These are phyloP conservation scores for Amaranthus hypochondriacus DNA, from an alignment of 148 eudicot genomes.

Conservation along the genomic window DNA sequence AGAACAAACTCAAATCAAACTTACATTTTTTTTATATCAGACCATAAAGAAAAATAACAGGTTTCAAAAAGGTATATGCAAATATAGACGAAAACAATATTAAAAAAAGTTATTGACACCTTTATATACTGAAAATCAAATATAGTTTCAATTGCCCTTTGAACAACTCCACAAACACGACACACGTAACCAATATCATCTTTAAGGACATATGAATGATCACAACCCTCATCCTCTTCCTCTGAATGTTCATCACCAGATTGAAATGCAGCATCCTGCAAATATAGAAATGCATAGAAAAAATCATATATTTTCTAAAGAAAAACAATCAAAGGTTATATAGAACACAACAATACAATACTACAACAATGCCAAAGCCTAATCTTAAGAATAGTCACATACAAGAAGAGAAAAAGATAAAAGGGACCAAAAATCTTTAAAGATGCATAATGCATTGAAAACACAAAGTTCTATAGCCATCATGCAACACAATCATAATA, in stretches of 20 bases:
- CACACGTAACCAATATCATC: constrained; percentile 94
- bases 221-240: constrained; percentile 73
- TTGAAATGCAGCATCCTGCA: constrained; percentile 50
- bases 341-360: too few species aligned
- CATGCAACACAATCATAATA: neutral
- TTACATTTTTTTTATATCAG: neutral
- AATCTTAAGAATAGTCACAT: neutral
- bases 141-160: constrained; percentile 70
- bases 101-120: constrained; percentile 28
- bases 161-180: constrained; percentile 86
- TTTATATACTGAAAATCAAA: constrained; percentile 74
- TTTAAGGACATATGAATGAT: constrained; percentile 74
- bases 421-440: neutral
- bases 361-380: too few species aligned
- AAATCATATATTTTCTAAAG: neutral
- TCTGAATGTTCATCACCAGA: constrained; percentile 31
- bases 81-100: neutral
- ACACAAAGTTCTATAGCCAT: neutral
- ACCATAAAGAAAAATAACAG: neutral
- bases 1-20: neutral
- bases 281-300: constrained; percentile 14
- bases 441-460: neutral
- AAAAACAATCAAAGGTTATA: neutral
- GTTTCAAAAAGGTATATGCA: neutral
- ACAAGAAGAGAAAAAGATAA: neutral